Evolutionary conservation across 2,329 filamentous ascomycete genomes (phyloP), one percentile per base, ranked within the genome.

Genomic region (Hansfordia pulvinata): DNA sequence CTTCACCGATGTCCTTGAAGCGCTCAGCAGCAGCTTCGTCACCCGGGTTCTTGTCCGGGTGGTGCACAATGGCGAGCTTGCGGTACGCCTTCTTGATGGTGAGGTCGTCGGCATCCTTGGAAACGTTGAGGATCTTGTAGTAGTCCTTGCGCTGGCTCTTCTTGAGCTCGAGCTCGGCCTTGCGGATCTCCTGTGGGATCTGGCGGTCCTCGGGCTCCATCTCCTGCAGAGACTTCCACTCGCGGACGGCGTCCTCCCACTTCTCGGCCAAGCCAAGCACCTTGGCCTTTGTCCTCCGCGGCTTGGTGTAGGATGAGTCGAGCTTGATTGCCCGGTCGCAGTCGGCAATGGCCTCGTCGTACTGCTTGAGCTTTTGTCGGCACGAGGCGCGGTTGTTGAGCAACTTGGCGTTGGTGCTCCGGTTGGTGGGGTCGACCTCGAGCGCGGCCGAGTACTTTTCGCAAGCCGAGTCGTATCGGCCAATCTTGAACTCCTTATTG

Each of bases 1-100:
- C 88, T 62, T 98, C 90, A 43, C 85, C 82, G 50, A 94, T 81
- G 50, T 98, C 90, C 69, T 98, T 96, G 69, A 98, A 98, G 46
- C 82, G 76, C 41, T 83, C 79, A 44, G 85, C 88, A 35, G 90
- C 90, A 27, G 73, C 65, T 31, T 75, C 69, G 42, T 94, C 82
- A 35, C 79, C 82, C 1, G 79, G 83, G 57, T 96, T 98, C 72
- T 98, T 98, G 60, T 98, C 90, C 3, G 90, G 90, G 53, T 98
- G 90, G 50, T 93, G 81, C 37, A 86, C 65, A 40, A 98, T 88
- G 30, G 90, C 90, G 47, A 93, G 68, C 56, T 90, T 93, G 38
- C 88, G 76, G 62, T 98, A 98, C 2, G 88, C 90, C 60, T 86
- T 88, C 68, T 96, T 98, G 62, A 98, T 90, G 29, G 90, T 74